A percentile compares a stretch with the other conserved stretches of the same genome.
Conservation (phyloP, 768 basidiomycete genomes). For the Lentinula aciculospora region DNA sequence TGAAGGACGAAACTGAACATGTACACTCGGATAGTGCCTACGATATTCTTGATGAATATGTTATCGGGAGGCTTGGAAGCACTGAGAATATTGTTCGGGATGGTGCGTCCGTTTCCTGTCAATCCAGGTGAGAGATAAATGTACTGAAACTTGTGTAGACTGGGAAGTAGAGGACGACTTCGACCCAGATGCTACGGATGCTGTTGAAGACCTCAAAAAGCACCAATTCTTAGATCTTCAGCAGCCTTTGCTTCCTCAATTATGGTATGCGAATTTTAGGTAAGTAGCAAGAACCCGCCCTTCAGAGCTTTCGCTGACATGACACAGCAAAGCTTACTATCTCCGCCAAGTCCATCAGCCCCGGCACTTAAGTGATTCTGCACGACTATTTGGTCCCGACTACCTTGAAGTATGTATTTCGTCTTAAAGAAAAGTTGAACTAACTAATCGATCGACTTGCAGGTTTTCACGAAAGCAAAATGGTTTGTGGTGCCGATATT, state of each 20-base stretch:
- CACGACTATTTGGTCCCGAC: conserved; percentile 79
- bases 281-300: conserved; percentile 21
- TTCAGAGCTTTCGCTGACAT: background rate
- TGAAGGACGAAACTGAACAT: conserved; percentile 79
- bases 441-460: background rate
- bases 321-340: conserved; percentile 83
- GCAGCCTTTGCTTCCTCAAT: conserved; percentile 78
- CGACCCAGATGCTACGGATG: conserved; percentile 85
- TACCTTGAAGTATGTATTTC: conserved; percentile 63
- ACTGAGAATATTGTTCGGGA: conserved; percentile 74
- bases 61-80: conserved; percentile 76
- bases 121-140: background rate
- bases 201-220: conserved; percentile 75
- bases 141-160: conserved; percentile 36
- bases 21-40: conserved; percentile 90
- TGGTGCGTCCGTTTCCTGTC: conserved; percentile 38
- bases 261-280: conserved; percentile 87
- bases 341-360: conserved; percentile 96
- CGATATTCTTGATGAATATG: conserved; percentile 85
- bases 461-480: conserved; percentile 78
- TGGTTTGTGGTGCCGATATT: conserved; percentile 93
- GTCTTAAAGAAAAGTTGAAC: background rate
- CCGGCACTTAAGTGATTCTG: conserved; percentile 76
- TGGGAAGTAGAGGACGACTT: conserved; percentile 91
- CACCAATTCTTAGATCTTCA: conserved; percentile 89